Conservation (phyloP, 1,139 yeast species). For the Debaryomyces coudertii region DNA sequence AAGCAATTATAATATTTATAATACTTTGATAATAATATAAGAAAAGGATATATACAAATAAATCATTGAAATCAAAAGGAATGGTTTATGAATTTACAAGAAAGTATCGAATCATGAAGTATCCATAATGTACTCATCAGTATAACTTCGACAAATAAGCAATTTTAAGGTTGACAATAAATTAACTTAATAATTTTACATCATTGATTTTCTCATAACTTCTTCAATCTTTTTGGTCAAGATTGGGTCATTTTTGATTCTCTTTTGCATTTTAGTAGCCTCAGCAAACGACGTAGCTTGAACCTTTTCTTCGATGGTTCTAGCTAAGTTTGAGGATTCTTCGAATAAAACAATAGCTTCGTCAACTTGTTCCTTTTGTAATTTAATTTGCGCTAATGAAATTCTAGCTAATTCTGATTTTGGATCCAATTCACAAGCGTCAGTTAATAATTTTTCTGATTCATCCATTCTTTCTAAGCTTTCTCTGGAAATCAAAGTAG, state of each 20-base stretch:
- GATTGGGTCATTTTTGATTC: slow-evolving; percentile 67
- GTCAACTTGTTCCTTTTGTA: slow-evolving; percentile 80
- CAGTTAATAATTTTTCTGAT: slow-evolving; percentile 69
- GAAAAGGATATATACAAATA: slow-evolving; percentile 13
- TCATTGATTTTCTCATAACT: slow-evolving; percentile 40
- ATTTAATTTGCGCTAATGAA: slow-evolving; percentile 85
- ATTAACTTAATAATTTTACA: slow-evolving; percentile 6
- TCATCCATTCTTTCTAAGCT: slow-evolving; percentile 56
- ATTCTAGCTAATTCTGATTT: slow-evolving; percentile 86
- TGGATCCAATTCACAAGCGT: slow-evolving; percentile 84
- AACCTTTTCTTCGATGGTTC: slow-evolving; percentile 83
- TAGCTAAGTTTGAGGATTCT: slow-evolving; percentile 78
- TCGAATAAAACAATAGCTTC: slow-evolving; percentile 84
- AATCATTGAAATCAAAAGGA: slow-evolving; percentile 7
- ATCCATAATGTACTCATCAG: neutral
- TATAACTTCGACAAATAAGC: slow-evolving; percentile 1
- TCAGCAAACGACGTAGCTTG: slow-evolving; percentile 94
- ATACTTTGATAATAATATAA: slow-evolving; percentile 6
- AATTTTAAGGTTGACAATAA: neutral
- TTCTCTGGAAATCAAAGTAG: slow-evolving; percentile 69
- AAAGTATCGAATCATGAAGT: slow-evolving; percentile 2
- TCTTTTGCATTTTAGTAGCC: slow-evolving; percentile 82
- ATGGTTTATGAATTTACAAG: slow-evolving; percentile 9
- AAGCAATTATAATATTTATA: slow-evolving; percentile 1
- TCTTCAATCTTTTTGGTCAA: slow-evolving; percentile 51